Evolutionary conservation across 805 yeast genomes (phyloP), one percentile per base, ranked within the genome.

Genomic region (Helenozyma baotianmanensis): DNA sequence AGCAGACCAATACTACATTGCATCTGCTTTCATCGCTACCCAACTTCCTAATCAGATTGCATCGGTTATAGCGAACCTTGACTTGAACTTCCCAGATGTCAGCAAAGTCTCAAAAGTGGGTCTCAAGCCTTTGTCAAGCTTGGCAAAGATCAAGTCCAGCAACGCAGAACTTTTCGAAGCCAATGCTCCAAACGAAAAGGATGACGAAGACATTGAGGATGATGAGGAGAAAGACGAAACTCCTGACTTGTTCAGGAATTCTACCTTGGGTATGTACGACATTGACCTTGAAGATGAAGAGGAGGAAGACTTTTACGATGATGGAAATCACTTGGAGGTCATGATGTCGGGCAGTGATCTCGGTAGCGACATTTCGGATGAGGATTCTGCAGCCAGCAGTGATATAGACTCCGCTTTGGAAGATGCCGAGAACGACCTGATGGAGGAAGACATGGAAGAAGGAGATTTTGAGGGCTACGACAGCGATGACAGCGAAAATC

Each of bases 211-310:
- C 10, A 49, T 55, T 6, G 53, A 55, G 23, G 84, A 77, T n/a
- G 77, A 72, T 17, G 86, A 80, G 23, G 62, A 67, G 18, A 53
- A 70, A 19, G 94, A 82, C 33, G 90, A 86, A 33, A 76, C 88
- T 0, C 88, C 95, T 0, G 89, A 89, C 53, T 64, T 89, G 50
- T 78, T 90, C 57, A 68, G 82, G 24, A 89, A 92, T 53, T 89
- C 97, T 0, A 85, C 97, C 0, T 66, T 90, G 25, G 97, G 96
- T 2, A 89, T 90, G 94, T 90, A 82, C 53, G 97, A 90, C 47
- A 80, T 84, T 24, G 92, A 81, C 32, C 71, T 74, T 22, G 82
- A 77, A 42, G 74, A 75, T 27, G 82, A 78, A 21, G 82, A 75
- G 9, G 80, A 73, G 7, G 76, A 66, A n/a, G 74, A 69, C 16